Percentiles rank a stretch among this genome's conserved stretches.
Evolutionary conservation across 345 rosid species (phyloP).

Genomic region (Sonneratia alba): DNA sequence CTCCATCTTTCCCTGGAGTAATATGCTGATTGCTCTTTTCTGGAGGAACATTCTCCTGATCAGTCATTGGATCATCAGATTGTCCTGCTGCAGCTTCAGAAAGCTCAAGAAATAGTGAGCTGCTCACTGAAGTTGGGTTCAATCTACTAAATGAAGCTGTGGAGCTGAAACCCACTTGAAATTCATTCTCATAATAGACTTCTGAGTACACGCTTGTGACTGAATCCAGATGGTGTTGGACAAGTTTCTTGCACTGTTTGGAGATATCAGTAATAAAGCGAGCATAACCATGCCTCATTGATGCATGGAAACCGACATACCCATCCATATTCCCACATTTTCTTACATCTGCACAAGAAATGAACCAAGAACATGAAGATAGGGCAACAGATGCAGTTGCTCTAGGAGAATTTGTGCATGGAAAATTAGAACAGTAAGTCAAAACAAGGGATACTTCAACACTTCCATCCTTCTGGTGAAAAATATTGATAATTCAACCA

Average conservation of each 20-base stretch:
- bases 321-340: conserved; percentile 71
- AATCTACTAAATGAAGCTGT: conserved; percentile 27
- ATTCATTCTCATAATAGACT: conserved; percentile 72
- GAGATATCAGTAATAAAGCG: conserved; percentile 68
- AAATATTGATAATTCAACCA: too few species aligned
- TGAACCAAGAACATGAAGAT: background rate
- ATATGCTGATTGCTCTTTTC: conserved; percentile 53
- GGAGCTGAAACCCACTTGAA: conserved; percentile 46
- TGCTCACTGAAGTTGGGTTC: conserved; percentile 42
- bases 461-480: too few species aligned
- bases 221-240: conserved; percentile 91
- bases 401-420: background rate
- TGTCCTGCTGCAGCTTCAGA: conserved; percentile 40
- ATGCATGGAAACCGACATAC: conserved; percentile 80
- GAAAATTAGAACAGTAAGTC: too few species aligned
- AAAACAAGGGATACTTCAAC: background rate
- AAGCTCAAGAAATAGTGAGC: conserved; percentile 64
- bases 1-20: conserved; percentile 77
- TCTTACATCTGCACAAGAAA: conserved; percentile 46
- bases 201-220: conserved; percentile 91
- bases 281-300: conserved; percentile 65
- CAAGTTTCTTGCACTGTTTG: conserved; percentile 80
- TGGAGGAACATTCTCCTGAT: conserved; percentile 79
- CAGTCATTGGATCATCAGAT: conserved; percentile 42
- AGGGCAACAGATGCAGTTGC: background rate